Conservation (phyloP, 495 filamentous ascomycete genomes). For the Astrothelium macrocarpum region DNA sequence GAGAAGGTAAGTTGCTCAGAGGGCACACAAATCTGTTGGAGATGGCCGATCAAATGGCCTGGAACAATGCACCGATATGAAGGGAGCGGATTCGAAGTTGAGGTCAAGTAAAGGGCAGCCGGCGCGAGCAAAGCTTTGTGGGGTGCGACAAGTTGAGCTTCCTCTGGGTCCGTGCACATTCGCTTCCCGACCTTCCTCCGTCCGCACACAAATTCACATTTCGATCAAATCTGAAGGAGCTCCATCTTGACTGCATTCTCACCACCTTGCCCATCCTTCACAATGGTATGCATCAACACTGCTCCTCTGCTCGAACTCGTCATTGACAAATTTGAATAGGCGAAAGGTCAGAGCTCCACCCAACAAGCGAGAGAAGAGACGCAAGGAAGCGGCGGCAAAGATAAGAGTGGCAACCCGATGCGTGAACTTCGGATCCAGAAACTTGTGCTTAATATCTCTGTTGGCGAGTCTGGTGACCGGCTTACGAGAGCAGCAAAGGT, state of each 20-base stretch:
- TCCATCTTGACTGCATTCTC: no score
- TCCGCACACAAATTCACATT: not conserved
- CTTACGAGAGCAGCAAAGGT: conserved; percentile 99
- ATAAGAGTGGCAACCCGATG: conserved; percentile 87
- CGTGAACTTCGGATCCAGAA: conserved; percentile 99
- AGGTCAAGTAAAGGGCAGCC: no score
- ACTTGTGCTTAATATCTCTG: conserved; percentile 99
- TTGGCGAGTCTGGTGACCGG: conserved; percentile 99
- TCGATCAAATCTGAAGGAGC: not conserved
- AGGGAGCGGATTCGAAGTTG: no score
- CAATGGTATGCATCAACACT: not conserved
- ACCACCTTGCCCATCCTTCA: no score
- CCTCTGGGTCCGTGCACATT: not conserved
- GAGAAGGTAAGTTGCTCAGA: not conserved
- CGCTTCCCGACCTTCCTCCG: not conserved
- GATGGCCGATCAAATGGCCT: no score
- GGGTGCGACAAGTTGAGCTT: not conserved
- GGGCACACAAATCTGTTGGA: no score
- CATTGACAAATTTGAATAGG: conserved; percentile 8
- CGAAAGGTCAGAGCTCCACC: conserved; percentile 17
- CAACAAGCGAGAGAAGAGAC: conserved; percentile 21
- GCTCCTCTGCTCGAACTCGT: not conserved
- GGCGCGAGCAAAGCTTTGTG: not conserved
- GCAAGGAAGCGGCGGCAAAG: conserved; percentile 12
- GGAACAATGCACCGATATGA: no score